Evolutionary conservation across 2,329 filamentous ascomycete species (phyloP), one percentile per base, ranked within the genome.

Genomic region (Xylariaceae sp.): DNA sequence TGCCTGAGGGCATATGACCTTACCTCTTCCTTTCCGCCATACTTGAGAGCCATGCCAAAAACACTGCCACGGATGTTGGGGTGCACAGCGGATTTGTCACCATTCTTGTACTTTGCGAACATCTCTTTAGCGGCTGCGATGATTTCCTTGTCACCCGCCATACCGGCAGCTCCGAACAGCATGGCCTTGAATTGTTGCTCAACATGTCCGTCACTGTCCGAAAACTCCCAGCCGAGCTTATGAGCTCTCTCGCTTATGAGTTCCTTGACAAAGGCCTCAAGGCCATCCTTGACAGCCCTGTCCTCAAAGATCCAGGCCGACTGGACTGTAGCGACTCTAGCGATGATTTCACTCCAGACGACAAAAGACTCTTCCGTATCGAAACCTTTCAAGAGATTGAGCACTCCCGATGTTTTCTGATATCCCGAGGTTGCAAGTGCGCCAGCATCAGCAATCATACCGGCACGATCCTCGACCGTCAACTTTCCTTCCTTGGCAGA

Each of bases 131-230:
- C 87, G 7, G 90, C 89, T 44, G 83, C 78, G 64, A 92, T 82
- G 53, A 96, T 82, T 58, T 80, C 76, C 62, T 90, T 75, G 62
- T 97, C 92, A 32, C 90, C 90, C 41, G 85, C 80, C 58, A 89
- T 75, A 50, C 91, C 92, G 44, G 92, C 90, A 58, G 79, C 82
- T 53, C 88, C 87, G 66, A 97, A 97, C 67, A 96, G 80, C 66
- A 96, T 81, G 12, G 84, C 85, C 76, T 97, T 97, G 79, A 96
- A 95, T 67, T 96, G 91, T 69, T 96, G 90, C 67, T 91, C 79
- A 58, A 96, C 85, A 66, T 96, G 91, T 44, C 87, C 89, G 61
- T 97, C 92, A 3, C 78, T 79, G 22, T 91, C 87, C 27, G 82
- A 86, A 71, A 97, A 96, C 12, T 82, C 73, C 92, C 92, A 97